These are phyloP conservation scores for Tillandsia leiboldiana DNA, from an alignment of 176 grass and related monocot species.

Conservation along the genomic window DNA sequence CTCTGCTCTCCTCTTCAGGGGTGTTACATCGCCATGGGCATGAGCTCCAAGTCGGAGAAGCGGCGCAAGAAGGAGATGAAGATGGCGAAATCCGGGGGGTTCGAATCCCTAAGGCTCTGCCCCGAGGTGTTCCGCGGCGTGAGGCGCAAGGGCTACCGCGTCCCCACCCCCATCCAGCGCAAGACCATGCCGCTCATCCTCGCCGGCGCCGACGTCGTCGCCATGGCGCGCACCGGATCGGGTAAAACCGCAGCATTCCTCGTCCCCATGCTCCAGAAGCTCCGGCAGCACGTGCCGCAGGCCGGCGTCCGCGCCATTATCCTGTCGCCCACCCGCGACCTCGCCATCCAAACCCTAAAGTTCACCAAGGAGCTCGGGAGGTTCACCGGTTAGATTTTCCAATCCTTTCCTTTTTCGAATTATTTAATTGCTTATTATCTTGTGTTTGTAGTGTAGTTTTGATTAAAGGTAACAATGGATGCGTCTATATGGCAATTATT, in stretches of 20 bases:
- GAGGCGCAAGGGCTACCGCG: conserved; percentile 83
- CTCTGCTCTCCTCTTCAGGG: background rate
- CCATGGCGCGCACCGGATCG: conserved; percentile 90
- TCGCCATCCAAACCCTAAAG: conserved; percentile 88
- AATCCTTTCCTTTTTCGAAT: background rate
- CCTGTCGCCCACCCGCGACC: conserved; percentile 86
- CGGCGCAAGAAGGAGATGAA: conserved; percentile 31
- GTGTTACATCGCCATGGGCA: conserved; percentile 5
- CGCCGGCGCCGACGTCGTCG: conserved; percentile 64
- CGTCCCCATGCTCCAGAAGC: conserved; percentile 85
- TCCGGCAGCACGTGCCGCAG: conserved; percentile 58
- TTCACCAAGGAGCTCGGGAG: conserved; percentile 78
- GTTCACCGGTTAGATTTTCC: conserved; percentile 46
- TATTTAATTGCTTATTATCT: background rate
- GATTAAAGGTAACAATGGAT: too few relatives aligned
- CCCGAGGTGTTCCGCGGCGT: conserved; percentile 64
- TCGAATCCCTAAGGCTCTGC: conserved; percentile 85
- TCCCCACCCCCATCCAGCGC: conserved; percentile 95
- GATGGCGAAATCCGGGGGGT: conserved; percentile 87
- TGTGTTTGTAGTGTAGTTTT: background rate
- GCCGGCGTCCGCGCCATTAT: conserved; percentile 74
- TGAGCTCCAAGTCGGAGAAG: conserved; percentile 24
- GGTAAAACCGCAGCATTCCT: conserved; percentile 96
- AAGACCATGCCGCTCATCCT: conserved; percentile 93
- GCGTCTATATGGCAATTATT: background rate